Evolutionary conservation across 139 green algal genomes (phyloP), one percentile per base, ranked within the genome.

Genomic region (Eudorina sp.): DNA sequence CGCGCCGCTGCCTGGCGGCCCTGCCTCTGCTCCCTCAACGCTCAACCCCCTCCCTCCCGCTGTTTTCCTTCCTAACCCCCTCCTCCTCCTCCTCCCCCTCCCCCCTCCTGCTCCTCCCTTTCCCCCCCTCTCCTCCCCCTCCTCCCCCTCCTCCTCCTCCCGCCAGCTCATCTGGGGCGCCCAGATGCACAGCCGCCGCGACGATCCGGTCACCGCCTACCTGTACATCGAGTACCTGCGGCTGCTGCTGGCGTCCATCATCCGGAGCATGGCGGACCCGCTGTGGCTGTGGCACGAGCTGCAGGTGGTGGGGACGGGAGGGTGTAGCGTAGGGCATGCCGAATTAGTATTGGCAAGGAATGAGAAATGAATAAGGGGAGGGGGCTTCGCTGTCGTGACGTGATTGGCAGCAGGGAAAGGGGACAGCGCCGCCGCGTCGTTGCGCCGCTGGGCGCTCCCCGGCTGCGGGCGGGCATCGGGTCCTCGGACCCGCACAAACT

Each of bases 251-350:
- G 80, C 21, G n/a, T 48, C 60, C 58, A 86, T 86, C 8, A 68
- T 86, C 25, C 18, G 45, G 2, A 48, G 60, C 41, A 11, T 41
- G 29, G 80, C 80, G 40, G 80, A 86, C 60, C 80, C 80, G 80
- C 80, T 86, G 80, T 86, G 80, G 80, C 60, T 86, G 41, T 86
- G 80, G 80, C 80, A 86, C 62, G 80, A 86, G 60, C 80, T 86
- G 58, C 80, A 86, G 78, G 78, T 85, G 78, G 40, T 51, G 53
- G 19, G 34, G 6, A 23, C 8, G 48, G 48, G 48, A 13, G 48
- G 62, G n/a, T n/a, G n/a, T n/a, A n/a, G n/a, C n/a, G n/a, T n/a
- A n/a, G n/a, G n/a, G n/a, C n/a, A n/a, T n/a, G n/a, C n/a, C n/a
- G n/a, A n/a, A n/a, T n/a, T n/a, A n/a, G n/a, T n/a, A n/a, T n/a